A percentile compares a stretch with the other conserved stretches of the same genome.
Conservation (phyloP, 192 early-diverging fungal genomes). For the Backusella australiensis region DNA sequence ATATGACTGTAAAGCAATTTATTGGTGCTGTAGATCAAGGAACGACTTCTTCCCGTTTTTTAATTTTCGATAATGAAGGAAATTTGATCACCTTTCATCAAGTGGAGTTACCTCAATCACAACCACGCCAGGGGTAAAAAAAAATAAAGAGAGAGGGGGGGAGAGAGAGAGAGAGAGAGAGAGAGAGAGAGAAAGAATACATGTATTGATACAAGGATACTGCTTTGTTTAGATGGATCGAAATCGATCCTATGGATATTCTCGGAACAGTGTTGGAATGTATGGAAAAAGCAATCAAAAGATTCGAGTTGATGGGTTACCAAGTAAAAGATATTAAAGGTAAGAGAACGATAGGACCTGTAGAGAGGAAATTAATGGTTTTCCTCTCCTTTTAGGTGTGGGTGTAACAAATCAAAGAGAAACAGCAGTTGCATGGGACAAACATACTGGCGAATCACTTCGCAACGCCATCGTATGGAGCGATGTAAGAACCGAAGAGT, state of each 20-base stretch:
- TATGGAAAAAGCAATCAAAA: conserved; percentile 60
- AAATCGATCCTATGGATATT: conserved; percentile 82
- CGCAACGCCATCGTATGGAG: conserved; percentile 92
- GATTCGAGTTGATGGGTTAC: conserved; percentile 62
- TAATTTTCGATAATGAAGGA: conserved; percentile 82
- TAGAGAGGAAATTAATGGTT: conserved; percentile 19
- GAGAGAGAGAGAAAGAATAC: neutral
- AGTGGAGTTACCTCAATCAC: conserved; percentile 74
- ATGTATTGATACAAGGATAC: neutral
- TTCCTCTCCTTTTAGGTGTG: conserved; percentile 42
- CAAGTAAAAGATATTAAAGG: conserved; percentile 43
- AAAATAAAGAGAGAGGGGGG: neutral
- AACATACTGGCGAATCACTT: conserved; percentile 70
- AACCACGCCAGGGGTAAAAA: conserved; percentile 66
- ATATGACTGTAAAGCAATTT: conserved; percentile 32
- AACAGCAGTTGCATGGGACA: conserved; percentile 87
- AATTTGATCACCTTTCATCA: conserved; percentile 70
- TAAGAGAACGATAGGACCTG: neutral
- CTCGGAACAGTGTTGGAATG: conserved; percentile 65
- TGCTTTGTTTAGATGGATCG: conserved; percentile 67
- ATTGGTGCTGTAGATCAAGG: conserved; percentile 92
- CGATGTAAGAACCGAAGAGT: conserved; percentile 78
- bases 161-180: neutral
- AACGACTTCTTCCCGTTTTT: conserved; percentile 87
- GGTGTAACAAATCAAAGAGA: conserved; percentile 97